Evolutionary conservation across 208 protist genomes (phyloP).

Genomic region (Trypanosomatidae sp.): DNA sequence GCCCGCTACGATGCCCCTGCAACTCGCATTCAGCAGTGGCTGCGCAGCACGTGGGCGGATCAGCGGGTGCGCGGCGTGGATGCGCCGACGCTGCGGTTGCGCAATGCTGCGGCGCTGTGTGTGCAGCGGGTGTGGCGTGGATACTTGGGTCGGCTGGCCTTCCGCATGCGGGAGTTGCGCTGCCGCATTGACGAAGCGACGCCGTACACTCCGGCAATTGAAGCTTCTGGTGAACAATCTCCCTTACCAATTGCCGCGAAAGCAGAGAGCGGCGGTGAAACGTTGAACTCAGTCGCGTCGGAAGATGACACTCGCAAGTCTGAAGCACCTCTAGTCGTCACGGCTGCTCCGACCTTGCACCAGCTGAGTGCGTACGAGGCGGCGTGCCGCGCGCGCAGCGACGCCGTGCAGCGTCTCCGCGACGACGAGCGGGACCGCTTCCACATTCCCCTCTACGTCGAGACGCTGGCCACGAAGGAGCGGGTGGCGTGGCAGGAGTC

Average conservation of each 20-base stretch:
- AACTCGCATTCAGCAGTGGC: constrained; percentile 50
- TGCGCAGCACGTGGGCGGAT: constrained; percentile 30
- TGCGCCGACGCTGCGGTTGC: constrained; percentile 23
- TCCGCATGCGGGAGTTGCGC: constrained; percentile 45
- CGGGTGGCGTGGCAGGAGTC: constrained; percentile 43
- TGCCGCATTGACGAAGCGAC: constrained; percentile 19
- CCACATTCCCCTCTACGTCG: constrained; percentile 61
- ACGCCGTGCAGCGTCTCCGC: constrained; percentile 23
- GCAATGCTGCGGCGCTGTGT: constrained; percentile 33
- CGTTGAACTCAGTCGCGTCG: neutral
- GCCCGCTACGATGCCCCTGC: constrained; percentile 30
- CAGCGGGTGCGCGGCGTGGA: constrained; percentile 52
- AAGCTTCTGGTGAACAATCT: no score
- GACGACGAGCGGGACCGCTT: constrained; percentile 52
- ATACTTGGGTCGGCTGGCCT: constrained; percentile 40
- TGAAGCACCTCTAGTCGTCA: no score
- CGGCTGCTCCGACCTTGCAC: neutral
- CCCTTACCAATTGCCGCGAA: no score
- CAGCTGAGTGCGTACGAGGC: constrained; percentile 34
- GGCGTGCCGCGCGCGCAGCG: constrained; percentile 24
- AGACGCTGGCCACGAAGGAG: constrained; percentile 41
- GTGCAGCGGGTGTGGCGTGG: constrained; percentile 74
- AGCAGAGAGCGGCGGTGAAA: neutral
- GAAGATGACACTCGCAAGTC: neutral
- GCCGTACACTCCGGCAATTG: neutral